A percentile compares a stretch with the other conserved stretches of the same genome.
These are phyloP conservation scores for Pyronema domesticum DNA, from an alignment of 495 filamentous ascomycete species.

Conservation along the genomic window DNA sequence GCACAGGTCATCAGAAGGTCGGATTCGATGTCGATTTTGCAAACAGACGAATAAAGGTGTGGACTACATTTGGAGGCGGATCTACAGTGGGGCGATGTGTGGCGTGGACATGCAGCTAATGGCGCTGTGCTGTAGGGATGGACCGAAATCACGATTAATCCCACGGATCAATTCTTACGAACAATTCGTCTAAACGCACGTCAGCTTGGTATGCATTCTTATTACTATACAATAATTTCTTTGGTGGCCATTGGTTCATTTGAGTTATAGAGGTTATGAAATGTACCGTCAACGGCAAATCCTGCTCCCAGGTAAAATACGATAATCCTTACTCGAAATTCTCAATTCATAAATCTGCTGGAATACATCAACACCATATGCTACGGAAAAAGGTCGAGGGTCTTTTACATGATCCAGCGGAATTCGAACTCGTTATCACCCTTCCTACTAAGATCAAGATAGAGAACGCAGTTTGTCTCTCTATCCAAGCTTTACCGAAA, in stretches of 20 bases:
- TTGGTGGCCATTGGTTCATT: background rate
- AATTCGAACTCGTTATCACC: slow-evolving; percentile 42
- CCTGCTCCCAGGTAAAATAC: slow-evolving; percentile 39
- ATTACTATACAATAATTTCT: background rate
- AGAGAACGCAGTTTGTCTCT: slow-evolving; percentile 36
- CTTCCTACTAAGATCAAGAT: slow-evolving; percentile 51
- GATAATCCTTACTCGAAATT: slow-evolving; percentile 54
- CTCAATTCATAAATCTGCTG: slow-evolving; percentile 41
- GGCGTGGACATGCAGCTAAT: background rate
- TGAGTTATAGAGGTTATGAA: slow-evolving; percentile 23
- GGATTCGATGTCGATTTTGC: slow-evolving; percentile 76
- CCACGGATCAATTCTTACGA: slow-evolving; percentile 44
- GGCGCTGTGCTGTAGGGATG: slow-evolving; percentile 29
- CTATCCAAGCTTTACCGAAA: background rate
- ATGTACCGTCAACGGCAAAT: slow-evolving; percentile 53
- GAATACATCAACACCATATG: slow-evolving; percentile 63
- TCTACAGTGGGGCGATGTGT: background rate
- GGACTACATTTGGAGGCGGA: background rate
- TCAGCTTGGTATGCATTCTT: slow-evolving; percentile 46
- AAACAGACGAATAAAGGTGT: slow-evolving; percentile 48
- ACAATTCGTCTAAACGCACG: slow-evolving; percentile 68
- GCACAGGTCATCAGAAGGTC: slow-evolving; percentile 53
- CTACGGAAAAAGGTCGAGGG: slow-evolving; percentile 46
- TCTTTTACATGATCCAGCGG: slow-evolving; percentile 39
- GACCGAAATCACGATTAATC: slow-evolving; percentile 62